Conservation (phyloP, 257 asterid genomes). For the Apocynum venetum region DNA sequence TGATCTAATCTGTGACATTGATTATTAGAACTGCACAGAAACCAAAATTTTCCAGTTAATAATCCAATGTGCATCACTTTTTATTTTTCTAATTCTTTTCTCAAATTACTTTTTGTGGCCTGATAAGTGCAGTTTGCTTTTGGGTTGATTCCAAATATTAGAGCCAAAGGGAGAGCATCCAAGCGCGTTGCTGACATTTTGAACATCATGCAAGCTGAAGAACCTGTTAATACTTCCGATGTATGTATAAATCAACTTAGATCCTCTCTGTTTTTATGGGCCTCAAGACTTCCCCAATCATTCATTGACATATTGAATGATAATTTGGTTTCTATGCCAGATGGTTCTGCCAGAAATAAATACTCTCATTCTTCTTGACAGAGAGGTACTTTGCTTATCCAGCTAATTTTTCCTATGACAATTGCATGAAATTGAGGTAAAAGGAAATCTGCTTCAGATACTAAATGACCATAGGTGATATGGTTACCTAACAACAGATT, state of each 20-base stretch:
- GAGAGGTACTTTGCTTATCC: conserved; percentile 59
- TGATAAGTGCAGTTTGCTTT: conserved; percentile 60
- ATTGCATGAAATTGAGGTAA: background rate
- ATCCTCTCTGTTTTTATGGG: conserved; percentile 11
- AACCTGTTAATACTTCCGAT: conserved; percentile 71
- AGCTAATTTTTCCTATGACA: conserved; percentile 10
- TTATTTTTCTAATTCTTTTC: conserved; percentile 5
- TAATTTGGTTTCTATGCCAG: conserved; percentile 38
- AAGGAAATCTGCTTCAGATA: background rate
- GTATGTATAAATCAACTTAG: conserved; percentile 34
- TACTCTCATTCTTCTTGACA: conserved; percentile 83
- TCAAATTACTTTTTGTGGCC: conserved; percentile 13
- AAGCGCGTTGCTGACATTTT: conserved; percentile 83
- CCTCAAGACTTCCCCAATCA: background rate
- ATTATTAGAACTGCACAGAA: background rate
- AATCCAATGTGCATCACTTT: background rate
- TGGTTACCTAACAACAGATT: conserved; percentile 1
- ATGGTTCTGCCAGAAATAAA: conserved; percentile 76
- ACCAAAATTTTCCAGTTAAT: background rate
- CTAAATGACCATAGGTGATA: background rate
- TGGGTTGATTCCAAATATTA: conserved; percentile 90
- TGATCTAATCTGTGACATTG: background rate
- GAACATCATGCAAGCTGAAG: conserved; percentile 88
- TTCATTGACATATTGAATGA: conserved; percentile 11
- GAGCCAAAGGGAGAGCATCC: conserved; percentile 95